Conservation (phyloP, 1,284 basidiomycete species). For the Ganoderma boninense region DNA sequence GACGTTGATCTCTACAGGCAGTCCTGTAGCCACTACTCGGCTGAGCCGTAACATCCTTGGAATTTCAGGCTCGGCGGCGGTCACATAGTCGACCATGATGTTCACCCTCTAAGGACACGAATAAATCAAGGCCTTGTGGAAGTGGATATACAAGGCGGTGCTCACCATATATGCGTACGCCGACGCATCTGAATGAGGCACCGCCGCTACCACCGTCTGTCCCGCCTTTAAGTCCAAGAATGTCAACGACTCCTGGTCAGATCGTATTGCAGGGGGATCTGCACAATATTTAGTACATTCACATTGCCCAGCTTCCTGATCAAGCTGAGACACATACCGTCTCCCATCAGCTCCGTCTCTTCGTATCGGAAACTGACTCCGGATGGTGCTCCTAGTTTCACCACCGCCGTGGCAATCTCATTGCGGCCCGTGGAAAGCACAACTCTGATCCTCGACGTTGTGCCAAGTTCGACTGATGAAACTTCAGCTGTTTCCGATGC, state of each 20-base stretch:
- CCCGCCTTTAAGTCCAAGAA: constrained; percentile 56
- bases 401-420: constrained; percentile 55
- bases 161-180: constrained; percentile 63
- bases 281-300: constrained; percentile 1
- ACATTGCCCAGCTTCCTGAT: not conserved
- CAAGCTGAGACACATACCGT: constrained; percentile 38
- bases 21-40: constrained; percentile 63
- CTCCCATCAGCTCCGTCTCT: constrained; percentile 52
- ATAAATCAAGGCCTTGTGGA: not conserved
- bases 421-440: constrained; percentile 74
- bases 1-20: constrained; percentile 86
- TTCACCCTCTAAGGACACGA: constrained; percentile 61
- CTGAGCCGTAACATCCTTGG: constrained; percentile 59
- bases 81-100: constrained; percentile 68
- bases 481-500: constrained; percentile 8
- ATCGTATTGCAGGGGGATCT: constrained; percentile 41
- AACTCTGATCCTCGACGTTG: constrained; percentile 60
- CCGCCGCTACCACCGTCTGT: constrained; percentile 53
- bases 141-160: not conserved
- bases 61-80: constrained; percentile 58
- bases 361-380: constrained; percentile 58
- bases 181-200: constrained; percentile 72
- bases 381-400: constrained; percentile 62
- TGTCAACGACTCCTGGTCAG: constrained; percentile 52
- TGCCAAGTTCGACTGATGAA: constrained; percentile 71